Conservation (phyloP, 805 yeast species). For the Saccharomyces mikatae region DNA sequence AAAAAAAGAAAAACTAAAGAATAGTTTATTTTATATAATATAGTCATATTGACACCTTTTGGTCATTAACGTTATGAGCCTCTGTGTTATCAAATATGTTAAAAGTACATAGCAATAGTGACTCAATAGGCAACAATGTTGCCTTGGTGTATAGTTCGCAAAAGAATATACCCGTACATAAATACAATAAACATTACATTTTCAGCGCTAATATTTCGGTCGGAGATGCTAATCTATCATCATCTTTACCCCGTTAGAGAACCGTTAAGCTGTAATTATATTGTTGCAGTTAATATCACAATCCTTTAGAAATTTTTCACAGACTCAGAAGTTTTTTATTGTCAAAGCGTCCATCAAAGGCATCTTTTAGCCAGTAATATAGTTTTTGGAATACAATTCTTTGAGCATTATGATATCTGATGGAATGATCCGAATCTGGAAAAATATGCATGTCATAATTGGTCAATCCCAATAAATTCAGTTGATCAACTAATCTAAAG, state of each 20-base stretch:
- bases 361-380: constrained; percentile 56
- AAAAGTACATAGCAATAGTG: background rate
- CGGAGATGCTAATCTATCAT: background rate
- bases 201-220: background rate
- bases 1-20: constrained; percentile 19
- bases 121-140: background rate
- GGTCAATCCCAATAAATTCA: constrained; percentile 45
- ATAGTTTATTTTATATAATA: constrained; percentile 1
- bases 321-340: background rate
- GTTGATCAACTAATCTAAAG: constrained; percentile 49
- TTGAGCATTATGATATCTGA: constrained; percentile 71
- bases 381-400: constrained; percentile 64
- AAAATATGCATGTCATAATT: constrained; percentile 81
- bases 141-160: background rate
- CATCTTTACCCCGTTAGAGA: background rate
- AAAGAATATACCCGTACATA: background rate
- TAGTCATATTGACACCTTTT: background rate
- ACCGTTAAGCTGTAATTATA: background rate
- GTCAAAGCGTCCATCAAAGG: constrained; percentile 39
- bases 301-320: background rate
- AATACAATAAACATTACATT: background rate
- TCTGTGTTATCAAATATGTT: background rate
- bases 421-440: constrained; percentile 90
- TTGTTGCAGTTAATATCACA: background rate
- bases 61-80: background rate